A percentile compares a stretch with the other conserved stretches of the same genome.
Evolutionary conservation across 2,329 filamentous ascomycete species (phyloP).

Genomic region (Pseudopyricularia cyperi): DNA sequence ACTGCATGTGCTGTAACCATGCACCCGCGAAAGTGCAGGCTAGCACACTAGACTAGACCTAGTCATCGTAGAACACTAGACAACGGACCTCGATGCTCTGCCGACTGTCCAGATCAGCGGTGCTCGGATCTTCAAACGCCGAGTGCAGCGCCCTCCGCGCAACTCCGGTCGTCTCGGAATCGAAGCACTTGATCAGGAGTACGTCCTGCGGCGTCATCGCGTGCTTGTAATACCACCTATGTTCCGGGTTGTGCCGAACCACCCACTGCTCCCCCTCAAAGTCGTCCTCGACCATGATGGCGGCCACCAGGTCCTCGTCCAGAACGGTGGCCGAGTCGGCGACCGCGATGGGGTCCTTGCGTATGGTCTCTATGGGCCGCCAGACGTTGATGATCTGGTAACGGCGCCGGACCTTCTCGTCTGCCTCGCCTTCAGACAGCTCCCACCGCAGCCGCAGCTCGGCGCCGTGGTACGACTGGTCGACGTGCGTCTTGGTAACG

Average conservation of each 20-base stretch:
- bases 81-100: constrained; percentile 44
- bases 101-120: constrained; percentile 20
- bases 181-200: constrained; percentile 45
- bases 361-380: constrained; percentile 34
- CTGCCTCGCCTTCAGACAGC: constrained; percentile 8
- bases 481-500: constrained; percentile 33
- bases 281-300: constrained; percentile 17
- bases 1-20: neutral
- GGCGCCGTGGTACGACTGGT: constrained; percentile 20
- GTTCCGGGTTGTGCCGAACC: constrained; percentile 17
- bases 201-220: constrained; percentile 35
- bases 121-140: constrained; percentile 34
- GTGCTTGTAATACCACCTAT: constrained; percentile 39
- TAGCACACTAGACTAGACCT: too few relatives aligned
- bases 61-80: constrained; percentile 29
- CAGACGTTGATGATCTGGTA: constrained; percentile 18
- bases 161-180: constrained; percentile 18
- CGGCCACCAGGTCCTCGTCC: constrained; percentile 24
- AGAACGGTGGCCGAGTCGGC: constrained; percentile 22
- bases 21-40: neutral
- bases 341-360: constrained; percentile 26
- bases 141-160: constrained; percentile 39
- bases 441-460: constrained; percentile 9
- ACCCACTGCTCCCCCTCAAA: constrained; percentile 24
- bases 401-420: constrained; percentile 5